Percentiles rank a stretch among this genome's conserved stretches.
These are phyloP conservation scores for Aspergillus ustus DNA, from an alignment of 2,329 filamentous ascomycete species.

Conservation along the genomic window DNA sequence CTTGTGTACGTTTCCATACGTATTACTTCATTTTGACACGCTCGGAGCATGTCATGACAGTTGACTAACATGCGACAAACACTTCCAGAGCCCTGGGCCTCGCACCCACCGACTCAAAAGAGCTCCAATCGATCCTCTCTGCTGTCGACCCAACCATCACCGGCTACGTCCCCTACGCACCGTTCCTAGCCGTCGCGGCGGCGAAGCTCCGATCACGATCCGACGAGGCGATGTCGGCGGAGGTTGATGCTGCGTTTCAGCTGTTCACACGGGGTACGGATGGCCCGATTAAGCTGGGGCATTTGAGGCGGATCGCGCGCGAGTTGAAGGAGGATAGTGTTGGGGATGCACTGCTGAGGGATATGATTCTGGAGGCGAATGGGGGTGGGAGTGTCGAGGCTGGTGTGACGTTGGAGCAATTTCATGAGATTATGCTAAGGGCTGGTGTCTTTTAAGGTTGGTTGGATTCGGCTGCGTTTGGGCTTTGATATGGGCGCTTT, in stretches of 20 bases:
- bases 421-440: conserved; percentile 81
- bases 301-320: conserved; percentile 77
- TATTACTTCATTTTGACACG: neutral
- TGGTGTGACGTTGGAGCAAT: conserved; percentile 78
- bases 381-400: conserved; percentile 72
- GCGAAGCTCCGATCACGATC: conserved; percentile 72
- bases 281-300: conserved; percentile 75
- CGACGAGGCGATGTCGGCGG: conserved; percentile 62
- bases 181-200: conserved; percentile 86
- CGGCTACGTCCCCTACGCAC: conserved; percentile 76
- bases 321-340: conserved; percentile 79
- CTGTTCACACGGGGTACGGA: conserved; percentile 68
- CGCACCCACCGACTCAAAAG: conserved; percentile 63
- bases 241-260: conserved; percentile 80
- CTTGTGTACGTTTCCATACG: conserved; percentile 63
- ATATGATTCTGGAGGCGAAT: conserved; percentile 96
- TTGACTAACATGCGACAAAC: neutral
- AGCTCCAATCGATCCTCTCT: conserved; percentile 76
- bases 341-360: conserved; percentile 78
- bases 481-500: neutral
- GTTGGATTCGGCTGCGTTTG: neutral
- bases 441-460: conserved; percentile 76
- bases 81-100: conserved; percentile 76
- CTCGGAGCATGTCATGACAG: neutral
- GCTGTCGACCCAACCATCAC: conserved; percentile 82